These are phyloP conservation scores for Cytospora chrysosperma DNA, from an alignment of 2,329 filamentous ascomycete species.

Conservation along the genomic window DNA sequence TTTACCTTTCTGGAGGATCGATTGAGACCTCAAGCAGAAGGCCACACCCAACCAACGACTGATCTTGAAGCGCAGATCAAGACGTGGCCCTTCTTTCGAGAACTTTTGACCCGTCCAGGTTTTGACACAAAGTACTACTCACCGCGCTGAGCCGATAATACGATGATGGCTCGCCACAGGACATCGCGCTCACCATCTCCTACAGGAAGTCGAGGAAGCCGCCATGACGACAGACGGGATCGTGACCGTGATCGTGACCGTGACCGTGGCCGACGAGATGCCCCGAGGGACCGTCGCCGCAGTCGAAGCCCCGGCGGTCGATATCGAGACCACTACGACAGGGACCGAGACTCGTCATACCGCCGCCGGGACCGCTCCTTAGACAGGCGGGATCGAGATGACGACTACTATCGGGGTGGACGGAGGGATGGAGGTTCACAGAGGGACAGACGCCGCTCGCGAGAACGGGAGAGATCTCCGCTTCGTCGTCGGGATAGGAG, in stretches of 20 bases:
- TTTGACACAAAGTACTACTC: conserved; percentile 33
- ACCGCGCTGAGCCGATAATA: conserved; percentile 35
- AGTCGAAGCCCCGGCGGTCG: conserved; percentile 58
- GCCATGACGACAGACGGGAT: conserved; percentile 55
- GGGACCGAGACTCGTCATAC: conserved; percentile 52
- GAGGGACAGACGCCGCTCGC: conserved; percentile 64
- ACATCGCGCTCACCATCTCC: conserved; percentile 86
- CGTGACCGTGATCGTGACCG: conserved; percentile 51
- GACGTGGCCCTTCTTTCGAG: conserved; percentile 15
- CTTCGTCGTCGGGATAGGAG: conserved; percentile 59
- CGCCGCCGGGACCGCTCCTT: conserved; percentile 69
- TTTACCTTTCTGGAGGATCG: not conserved
- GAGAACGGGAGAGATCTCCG: conserved; percentile 59
- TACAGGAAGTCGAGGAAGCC: conserved; percentile 67
- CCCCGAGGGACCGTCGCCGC: conserved; percentile 54
- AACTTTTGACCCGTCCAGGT: conserved; percentile 21
- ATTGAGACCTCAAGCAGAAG: not conserved
- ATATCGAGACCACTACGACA: conserved; percentile 54
- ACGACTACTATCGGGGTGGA: conserved; percentile 61
- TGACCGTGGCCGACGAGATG: conserved; percentile 48
- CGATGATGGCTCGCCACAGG: conserved; percentile 61
- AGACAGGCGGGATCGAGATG: conserved; percentile 54
- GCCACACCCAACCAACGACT: not conserved
- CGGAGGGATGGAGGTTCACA: conserved; percentile 53
- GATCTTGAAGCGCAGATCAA: conserved; percentile 9